Percentiles rank a stretch among this genome's conserved stretches.
Conservation (phyloP, 208 protist species). For the Histomonas meleagridis region DNA sequence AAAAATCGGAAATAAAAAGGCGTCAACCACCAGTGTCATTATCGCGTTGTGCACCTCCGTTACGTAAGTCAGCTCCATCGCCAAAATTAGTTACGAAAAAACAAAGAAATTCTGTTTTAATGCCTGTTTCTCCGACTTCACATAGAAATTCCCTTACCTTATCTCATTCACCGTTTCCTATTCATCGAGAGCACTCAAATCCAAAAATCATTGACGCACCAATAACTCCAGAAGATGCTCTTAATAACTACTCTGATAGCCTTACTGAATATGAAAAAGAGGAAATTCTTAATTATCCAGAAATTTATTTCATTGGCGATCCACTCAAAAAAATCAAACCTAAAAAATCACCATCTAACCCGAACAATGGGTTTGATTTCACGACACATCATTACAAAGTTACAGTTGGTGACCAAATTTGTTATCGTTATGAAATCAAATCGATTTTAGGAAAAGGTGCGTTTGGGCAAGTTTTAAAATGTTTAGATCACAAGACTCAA, state of each 20-base stretch:
- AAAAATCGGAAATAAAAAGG: too few species aligned
- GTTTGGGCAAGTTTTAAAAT: slow-evolving; percentile 73
- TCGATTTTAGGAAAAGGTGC: slow-evolving; percentile 64
- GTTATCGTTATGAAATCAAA: slow-evolving; percentile 71
- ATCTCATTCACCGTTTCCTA: too few species aligned
- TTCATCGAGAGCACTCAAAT: too few species aligned
- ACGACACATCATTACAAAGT: neutral
- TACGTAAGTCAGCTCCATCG: too few species aligned
- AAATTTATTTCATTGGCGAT: neutral
- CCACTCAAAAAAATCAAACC: neutral
- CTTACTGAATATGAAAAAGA: slow-evolving; percentile 15
- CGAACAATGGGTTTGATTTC: neutral
- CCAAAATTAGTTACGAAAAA: too few species aligned
- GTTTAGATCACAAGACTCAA: slow-evolving; percentile 62
- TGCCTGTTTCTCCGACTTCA: too few species aligned
- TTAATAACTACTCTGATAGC: neutral
- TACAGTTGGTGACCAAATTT: neutral
- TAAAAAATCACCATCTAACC: too few species aligned
- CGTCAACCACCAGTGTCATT: too few species aligned
- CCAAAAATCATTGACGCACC: too few species aligned
- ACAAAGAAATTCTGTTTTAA: too few species aligned
- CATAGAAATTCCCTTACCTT: too few species aligned
- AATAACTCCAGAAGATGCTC: neutral
- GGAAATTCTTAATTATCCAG: neutral
- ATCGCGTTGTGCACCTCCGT: too few species aligned